A percentile compares a stretch with the other conserved stretches of the same genome.
phyloP scores from a whole-genome alignment of 2,329 filamentous ascomycete species.

The Neopestalotiopsis sp. region DNA sequence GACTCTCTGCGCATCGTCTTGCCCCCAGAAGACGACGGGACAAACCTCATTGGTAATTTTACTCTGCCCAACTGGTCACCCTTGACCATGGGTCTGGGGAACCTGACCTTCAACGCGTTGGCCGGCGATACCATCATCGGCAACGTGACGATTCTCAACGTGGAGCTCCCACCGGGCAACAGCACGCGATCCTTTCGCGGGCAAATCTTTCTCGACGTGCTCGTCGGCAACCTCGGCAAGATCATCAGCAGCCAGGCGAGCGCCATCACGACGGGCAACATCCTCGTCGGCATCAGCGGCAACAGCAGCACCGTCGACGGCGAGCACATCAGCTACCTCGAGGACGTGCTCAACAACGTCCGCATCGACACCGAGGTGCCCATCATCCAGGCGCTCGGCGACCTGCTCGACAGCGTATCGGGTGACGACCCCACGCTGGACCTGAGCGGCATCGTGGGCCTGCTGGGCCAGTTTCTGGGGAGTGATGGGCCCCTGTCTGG shows the following conservation, averaged over 20 bases:
- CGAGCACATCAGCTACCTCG: slow-evolving; percentile 34
- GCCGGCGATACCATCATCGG: slow-evolving; percentile 31
- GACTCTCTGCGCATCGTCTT: slow-evolving; percentile 21
- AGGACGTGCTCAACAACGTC: slow-evolving; percentile 33
- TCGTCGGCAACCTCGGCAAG: slow-evolving; percentile 28
- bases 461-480: background rate
- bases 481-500: background rate
- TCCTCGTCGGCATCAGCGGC: slow-evolving; percentile 31
- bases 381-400: slow-evolving; percentile 28
- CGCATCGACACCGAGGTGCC: slow-evolving; percentile 27
- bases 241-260: slow-evolving; percentile 30
- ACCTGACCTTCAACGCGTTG: slow-evolving; percentile 37
- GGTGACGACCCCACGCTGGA: slow-evolving; percentile 12
- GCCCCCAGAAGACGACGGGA: slow-evolving; percentile 26
- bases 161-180: slow-evolving; percentile 35
- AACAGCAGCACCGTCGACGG: slow-evolving; percentile 35
- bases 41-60: slow-evolving; percentile 28
- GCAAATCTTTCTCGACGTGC: slow-evolving; percentile 28
- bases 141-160: slow-evolving; percentile 28
- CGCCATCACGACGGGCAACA: slow-evolving; percentile 29
- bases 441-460: slow-evolving; percentile 9
- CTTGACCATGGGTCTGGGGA: slow-evolving; percentile 29
- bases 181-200: slow-evolving; percentile 33
- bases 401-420: slow-evolving; percentile 22
- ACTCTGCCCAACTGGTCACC: slow-evolving; percentile 27